Conservation (phyloP, 495 filamentous ascomycete genomes). For the Xylaria venustula region DNA sequence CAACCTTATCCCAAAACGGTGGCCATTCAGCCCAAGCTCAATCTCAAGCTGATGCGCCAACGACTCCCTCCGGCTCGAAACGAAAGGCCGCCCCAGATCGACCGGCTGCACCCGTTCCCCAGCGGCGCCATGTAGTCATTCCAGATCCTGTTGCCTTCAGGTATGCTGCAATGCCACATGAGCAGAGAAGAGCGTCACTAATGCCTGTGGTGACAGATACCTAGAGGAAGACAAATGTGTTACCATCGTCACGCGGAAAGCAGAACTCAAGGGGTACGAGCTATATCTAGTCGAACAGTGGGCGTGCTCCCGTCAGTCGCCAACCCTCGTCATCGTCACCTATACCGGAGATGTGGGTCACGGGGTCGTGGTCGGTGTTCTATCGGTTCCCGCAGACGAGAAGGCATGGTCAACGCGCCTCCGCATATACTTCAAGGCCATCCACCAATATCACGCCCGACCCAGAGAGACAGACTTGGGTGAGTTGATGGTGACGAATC, state of each 20-base stretch:
- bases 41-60: slow-evolving; percentile 14
- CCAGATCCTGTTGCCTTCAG: slow-evolving; percentile 72
- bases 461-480: slow-evolving; percentile 81
- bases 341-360: slow-evolving; percentile 88
- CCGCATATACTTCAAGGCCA: slow-evolving; percentile 79
- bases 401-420: slow-evolving; percentile 74
- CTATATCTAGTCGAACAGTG: slow-evolving; percentile 97
- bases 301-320: slow-evolving; percentile 87
- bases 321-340: slow-evolving; percentile 88
- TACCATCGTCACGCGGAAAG: slow-evolving; percentile 67
- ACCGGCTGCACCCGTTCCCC: slow-evolving; percentile 17
- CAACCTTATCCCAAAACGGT: slow-evolving; percentile 9
- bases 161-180: slow-evolving; percentile 25
- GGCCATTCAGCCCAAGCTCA: slow-evolving; percentile 11
- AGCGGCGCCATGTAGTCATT: slow-evolving; percentile 59
- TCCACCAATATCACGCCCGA: slow-evolving; percentile 79
- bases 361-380: slow-evolving; percentile 71
- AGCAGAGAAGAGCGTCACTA: not conserved
- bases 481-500: slow-evolving; percentile 88
- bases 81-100: slow-evolving; percentile 11
- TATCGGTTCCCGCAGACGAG: slow-evolving; percentile 82
- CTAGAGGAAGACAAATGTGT: slow-evolving; percentile 84
- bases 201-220: slow-evolving; percentile 51
- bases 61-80: slow-evolving; percentile 15
- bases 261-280: slow-evolving; percentile 78